A percentile compares a stretch with the other conserved stretches of the same genome.
Evolutionary conservation across 2,329 filamentous ascomycete genomes (phyloP).

Genomic region (Diaporthe vaccinii): DNA sequence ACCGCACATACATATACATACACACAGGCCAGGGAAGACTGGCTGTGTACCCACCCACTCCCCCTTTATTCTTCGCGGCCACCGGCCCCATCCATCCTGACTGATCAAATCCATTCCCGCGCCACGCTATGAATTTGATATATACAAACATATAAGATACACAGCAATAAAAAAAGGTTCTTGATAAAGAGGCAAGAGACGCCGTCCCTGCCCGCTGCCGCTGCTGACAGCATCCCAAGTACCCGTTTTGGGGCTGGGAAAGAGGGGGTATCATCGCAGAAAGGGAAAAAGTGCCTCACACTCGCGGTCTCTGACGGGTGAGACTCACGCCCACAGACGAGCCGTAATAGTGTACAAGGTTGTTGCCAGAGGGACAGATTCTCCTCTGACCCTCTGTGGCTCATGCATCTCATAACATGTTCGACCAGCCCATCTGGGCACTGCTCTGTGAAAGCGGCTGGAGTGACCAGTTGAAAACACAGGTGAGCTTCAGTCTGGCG

Average conservation of each 20-base stretch:
- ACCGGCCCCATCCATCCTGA: background rate
- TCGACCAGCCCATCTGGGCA: background rate
- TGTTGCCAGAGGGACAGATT: background rate
- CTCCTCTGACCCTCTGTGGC: background rate
- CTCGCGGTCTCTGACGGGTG: background rate
- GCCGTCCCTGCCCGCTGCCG: background rate
- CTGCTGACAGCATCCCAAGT: background rate
- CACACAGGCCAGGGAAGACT: background rate
- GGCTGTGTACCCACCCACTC: background rate
- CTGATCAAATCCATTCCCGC: background rate
- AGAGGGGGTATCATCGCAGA: conserved; percentile 21
- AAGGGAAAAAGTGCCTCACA: background rate
- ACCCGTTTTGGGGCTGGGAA: background rate
- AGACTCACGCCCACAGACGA: background rate
- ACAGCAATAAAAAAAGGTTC: background rate
- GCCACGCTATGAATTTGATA: conserved; percentile 10
- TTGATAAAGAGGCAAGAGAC: background rate
- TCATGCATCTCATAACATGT: background rate
- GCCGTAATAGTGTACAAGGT: background rate
- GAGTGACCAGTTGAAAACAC: too few species aligned
- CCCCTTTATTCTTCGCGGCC: too few species aligned
- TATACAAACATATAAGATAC: conserved; percentile 5
- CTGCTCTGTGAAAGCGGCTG: background rate
- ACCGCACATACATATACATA: background rate
- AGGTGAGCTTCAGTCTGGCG: background rate